These are phyloP conservation scores for Phytophthora capsici DNA, from an alignment of 352 stramenopile genomes.

Conservation along the genomic window DNA sequence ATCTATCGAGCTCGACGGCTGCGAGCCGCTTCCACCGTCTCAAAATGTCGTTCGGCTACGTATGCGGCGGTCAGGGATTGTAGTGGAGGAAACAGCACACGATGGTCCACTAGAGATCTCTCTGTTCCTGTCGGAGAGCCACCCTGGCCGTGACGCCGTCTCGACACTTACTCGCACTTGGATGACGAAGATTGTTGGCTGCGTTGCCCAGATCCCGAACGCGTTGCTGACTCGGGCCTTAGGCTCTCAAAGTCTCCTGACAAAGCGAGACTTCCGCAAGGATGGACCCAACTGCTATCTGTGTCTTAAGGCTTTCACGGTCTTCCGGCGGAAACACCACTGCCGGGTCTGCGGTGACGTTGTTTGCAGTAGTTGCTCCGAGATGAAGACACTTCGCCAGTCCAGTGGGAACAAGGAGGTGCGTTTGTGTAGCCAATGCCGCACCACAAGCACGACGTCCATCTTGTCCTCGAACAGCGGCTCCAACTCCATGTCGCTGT, in stretches of 20 bases:
- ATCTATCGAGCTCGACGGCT: constrained; percentile 83
- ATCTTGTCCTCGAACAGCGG: constrained; percentile 62
- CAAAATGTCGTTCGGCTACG: constrained; percentile 84
- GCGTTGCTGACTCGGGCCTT: constrained; percentile 72
- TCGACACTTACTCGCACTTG: constrained; percentile 76
- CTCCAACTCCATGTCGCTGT: constrained; percentile 27
- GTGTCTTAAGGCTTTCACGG: constrained; percentile 75
- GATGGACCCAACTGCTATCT: constrained; percentile 77
- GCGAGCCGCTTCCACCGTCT: constrained; percentile 68
- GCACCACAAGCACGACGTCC: constrained; percentile 59
- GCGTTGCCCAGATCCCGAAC: constrained; percentile 70
- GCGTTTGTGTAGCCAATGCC: constrained; percentile 77
- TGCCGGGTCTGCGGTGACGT: constrained; percentile 87
- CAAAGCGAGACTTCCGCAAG: constrained; percentile 82
- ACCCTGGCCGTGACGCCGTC: constrained; percentile 70
- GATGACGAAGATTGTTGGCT: constrained; percentile 88
- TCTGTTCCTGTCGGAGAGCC: constrained; percentile 77
- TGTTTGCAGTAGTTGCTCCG: constrained; percentile 85
- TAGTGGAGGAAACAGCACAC: constrained; percentile 74
- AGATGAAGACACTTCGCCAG: constrained; percentile 79
- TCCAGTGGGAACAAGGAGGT: constrained; percentile 72
- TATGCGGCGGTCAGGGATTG: constrained; percentile 80
- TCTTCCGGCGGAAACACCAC: constrained; percentile 86
- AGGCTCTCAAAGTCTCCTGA: constrained; percentile 63
- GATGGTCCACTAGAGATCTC: constrained; percentile 72